A percentile compares a stretch with the other conserved stretches of the same genome.
Evolutionary conservation across 331 rosid genomes (phyloP).

Genomic region (Ulmus americana): DNA sequence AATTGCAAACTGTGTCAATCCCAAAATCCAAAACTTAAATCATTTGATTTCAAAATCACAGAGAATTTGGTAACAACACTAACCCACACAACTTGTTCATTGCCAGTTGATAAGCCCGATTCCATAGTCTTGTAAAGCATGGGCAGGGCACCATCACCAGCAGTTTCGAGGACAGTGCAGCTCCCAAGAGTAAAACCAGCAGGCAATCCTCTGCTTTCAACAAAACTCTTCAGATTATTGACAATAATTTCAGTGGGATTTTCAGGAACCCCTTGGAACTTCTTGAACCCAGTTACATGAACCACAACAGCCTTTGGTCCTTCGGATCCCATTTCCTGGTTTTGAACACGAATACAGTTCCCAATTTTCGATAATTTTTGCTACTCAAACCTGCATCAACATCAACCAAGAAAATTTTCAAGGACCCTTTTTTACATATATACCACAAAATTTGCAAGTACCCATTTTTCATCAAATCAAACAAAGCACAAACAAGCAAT

Average conservation of each 20-base stretch:
- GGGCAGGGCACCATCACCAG: constrained; percentile 60
- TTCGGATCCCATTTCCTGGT: constrained; percentile 77
- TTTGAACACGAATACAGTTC: constrained; percentile 48
- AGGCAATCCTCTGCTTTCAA: constrained; percentile 58
- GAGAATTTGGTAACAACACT: constrained; percentile 21
- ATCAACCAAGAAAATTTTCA: constrained; percentile 17
- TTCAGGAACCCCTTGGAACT: constrained; percentile 65
- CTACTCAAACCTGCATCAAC: neutral
- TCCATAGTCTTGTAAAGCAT: constrained; percentile 50
- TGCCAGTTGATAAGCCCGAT: constrained; percentile 37
- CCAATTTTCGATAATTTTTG: constrained; percentile 34
- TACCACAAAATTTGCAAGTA: neutral
- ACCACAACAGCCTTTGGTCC: constrained; percentile 54
- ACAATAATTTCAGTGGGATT: constrained; percentile 75
- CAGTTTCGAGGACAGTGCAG: constrained; percentile 59
- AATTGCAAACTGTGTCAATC: neutral
- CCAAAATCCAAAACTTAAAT: neutral
- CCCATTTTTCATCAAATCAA: neutral
- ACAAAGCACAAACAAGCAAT: neutral
- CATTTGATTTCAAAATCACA: neutral
- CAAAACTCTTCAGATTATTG: constrained; percentile 45
- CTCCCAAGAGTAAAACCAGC: constrained; percentile 70
- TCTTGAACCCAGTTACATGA: constrained; percentile 80
- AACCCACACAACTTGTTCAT: constrained; percentile 71
- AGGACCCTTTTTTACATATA: neutral